Percentiles rank a stretch among this genome's conserved stretches.
Evolutionary conservation across 2,329 filamentous ascomycete species (phyloP).

Genomic region (Esteya vermicola): DNA sequence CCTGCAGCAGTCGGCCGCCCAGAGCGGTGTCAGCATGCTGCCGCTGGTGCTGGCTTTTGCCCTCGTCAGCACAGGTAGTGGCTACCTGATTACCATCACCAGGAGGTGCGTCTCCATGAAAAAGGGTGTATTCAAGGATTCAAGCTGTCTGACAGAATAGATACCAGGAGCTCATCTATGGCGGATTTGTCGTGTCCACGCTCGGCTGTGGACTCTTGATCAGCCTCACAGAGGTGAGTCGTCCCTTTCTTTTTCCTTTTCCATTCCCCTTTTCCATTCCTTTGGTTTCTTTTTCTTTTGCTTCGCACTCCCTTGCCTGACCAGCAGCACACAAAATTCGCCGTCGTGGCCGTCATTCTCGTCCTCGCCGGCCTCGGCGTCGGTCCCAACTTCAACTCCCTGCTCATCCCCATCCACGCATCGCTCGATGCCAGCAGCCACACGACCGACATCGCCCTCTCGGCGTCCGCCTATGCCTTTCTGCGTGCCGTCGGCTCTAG

Average conservation of each 20-base stretch:
- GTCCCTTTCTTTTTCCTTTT: slow-evolving; percentile 34
- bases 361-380: slow-evolving; percentile 39
- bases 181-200: slow-evolving; percentile 10
- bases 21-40: slow-evolving; percentile 54
- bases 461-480: no score
- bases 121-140: slow-evolving; percentile 17
- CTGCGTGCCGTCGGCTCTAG: no score
- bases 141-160: slow-evolving; percentile 14
- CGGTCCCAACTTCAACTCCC: slow-evolving; percentile 44
- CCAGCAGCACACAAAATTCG: slow-evolving; percentile 21
- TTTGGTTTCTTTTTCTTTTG: slow-evolving; percentile 33
- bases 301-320: slow-evolving; percentile 38
- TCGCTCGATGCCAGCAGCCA: no score
- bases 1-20: slow-evolving; percentile 50
- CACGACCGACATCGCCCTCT: no score
- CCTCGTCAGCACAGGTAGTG: slow-evolving; percentile 25
- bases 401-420: slow-evolving; percentile 45
- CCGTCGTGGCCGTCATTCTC: slow-evolving; percentile 33
- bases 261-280: no score
- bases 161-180: slow-evolving; percentile 36
- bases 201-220: slow-evolving; percentile 17
- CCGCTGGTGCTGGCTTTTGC: slow-evolving; percentile 12
- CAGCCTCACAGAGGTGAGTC: slow-evolving; percentile 8
- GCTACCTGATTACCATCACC: no score
- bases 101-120: slow-evolving; percentile 20